Evolutionary conservation across 2,329 filamentous ascomycete species (phyloP).

Genomic region (Neopestalotiopsis clavispora): DNA sequence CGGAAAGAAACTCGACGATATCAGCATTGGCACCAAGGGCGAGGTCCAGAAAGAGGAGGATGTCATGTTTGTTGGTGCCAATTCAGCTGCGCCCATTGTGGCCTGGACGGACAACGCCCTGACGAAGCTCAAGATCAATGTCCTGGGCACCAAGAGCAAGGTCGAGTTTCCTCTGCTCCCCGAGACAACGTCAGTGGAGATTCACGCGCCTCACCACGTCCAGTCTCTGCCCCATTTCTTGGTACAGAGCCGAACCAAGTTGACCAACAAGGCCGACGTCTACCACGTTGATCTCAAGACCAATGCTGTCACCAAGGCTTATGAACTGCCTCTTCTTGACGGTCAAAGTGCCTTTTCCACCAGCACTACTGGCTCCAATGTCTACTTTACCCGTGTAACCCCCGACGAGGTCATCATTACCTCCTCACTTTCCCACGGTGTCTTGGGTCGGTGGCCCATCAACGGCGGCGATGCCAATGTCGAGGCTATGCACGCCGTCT

Average conservation of each 20-base stretch:
- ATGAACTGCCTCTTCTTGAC: constrained; percentile 74
- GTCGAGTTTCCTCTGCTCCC: constrained; percentile 58
- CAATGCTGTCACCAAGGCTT: constrained; percentile 74
- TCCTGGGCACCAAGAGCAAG: constrained; percentile 65
- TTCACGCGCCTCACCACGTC: constrained; percentile 76
- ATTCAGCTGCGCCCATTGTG: constrained; percentile 75
- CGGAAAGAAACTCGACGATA: constrained; percentile 74
- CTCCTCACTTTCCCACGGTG: constrained; percentile 76
- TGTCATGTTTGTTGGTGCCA: constrained; percentile 77
- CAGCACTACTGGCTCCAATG: constrained; percentile 77
- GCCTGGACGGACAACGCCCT: constrained; percentile 73
- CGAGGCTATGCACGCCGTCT: constrained; percentile 69
- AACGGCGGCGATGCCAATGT: constrained; percentile 48
- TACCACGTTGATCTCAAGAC: constrained; percentile 81
- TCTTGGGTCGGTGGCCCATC: constrained; percentile 76
- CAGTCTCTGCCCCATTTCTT: constrained; percentile 83
- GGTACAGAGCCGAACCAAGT: constrained; percentile 75
- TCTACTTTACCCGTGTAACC: constrained; percentile 87
- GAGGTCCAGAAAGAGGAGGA: constrained; percentile 70
- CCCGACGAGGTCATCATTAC: constrained; percentile 74
- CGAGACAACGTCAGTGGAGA: constrained; percentile 56
- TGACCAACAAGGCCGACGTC: constrained; percentile 80
- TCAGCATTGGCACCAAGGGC: constrained; percentile 73
- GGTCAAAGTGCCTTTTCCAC: constrained; percentile 79
- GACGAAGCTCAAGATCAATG: constrained; percentile 71